Evolutionary conservation across 164 flowering plant genomes (phyloP).

Genomic region (Macadamia integrifolia): DNA sequence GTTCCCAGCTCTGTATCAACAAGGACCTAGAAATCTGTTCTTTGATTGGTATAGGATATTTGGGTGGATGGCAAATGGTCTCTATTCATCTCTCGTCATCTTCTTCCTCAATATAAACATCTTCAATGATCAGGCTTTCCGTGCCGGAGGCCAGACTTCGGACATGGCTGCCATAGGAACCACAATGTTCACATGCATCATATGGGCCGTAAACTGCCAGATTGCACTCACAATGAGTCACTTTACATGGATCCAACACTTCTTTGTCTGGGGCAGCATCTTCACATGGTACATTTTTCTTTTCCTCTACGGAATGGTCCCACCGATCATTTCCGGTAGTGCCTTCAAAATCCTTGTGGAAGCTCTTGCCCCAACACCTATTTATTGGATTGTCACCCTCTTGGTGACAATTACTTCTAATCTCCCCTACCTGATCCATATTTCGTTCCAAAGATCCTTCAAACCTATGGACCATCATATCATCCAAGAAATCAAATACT

Average conservation of each 20-base stretch:
- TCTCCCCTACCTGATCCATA: constrained; percentile 59
- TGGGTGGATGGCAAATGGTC: constrained; percentile 56
- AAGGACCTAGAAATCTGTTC: constrained; percentile 40
- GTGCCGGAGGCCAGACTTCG: constrained; percentile 26
- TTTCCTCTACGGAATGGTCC: constrained; percentile 29
- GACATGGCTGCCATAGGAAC: constrained; percentile 46
- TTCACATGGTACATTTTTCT: constrained; percentile 47
- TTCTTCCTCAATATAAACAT: constrained; percentile 29
- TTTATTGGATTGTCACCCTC: constrained; percentile 42
- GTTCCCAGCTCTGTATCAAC: constrained; percentile 64
- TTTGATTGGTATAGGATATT: constrained; percentile 48
- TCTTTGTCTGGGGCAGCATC: constrained; percentile 67
- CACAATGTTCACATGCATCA: constrained; percentile 38
- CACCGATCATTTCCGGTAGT: constrained; percentile 27
- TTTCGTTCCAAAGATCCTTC: constrained; percentile 51
- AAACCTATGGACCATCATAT: constrained; percentile 75
- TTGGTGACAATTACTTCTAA: constrained; percentile 30
- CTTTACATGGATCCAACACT: constrained; percentile 66
- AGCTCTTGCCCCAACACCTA: constrained; percentile 41
- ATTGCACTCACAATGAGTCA: constrained; percentile 50
- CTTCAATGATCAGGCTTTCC: constrained; percentile 32
- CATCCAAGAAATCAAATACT: constrained; percentile 76
- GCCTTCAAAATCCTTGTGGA: constrained; percentile 35
- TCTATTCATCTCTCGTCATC: constrained; percentile 36
- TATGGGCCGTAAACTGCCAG: constrained; percentile 65